Percentiles rank a stretch among this genome's conserved stretches.
phyloP scores from a whole-genome alignment of 2,329 filamentous ascomycete species.

The Epichloe scottii region DNA sequence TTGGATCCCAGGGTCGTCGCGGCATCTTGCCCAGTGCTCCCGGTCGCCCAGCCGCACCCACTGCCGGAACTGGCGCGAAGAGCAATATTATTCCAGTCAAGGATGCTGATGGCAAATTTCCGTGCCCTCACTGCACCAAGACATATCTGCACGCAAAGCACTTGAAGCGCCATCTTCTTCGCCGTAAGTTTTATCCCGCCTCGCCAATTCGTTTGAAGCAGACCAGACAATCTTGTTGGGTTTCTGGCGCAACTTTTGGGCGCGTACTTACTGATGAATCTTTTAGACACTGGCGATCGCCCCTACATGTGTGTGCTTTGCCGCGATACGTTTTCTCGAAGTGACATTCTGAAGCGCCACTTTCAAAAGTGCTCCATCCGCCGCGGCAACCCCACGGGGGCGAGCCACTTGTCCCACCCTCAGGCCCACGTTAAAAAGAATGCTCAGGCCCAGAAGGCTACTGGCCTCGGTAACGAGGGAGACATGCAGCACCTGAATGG shows the following conservation, averaged over 20 bases:
- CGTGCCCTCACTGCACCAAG: conserved; percentile 95
- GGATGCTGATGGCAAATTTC: conserved; percentile 95
- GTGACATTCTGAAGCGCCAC: conserved; percentile 96
- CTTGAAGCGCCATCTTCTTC: conserved; percentile 85
- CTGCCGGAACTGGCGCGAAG: conserved; percentile 59
- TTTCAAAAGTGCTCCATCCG: conserved; percentile 98
- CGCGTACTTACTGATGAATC: conserved; percentile 16
- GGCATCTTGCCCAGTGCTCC: conserved; percentile 87
- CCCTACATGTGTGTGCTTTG: conserved; percentile 98
- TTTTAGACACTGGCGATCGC: conserved; percentile 82
- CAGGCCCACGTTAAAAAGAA: conserved; percentile 80
- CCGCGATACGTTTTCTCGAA: conserved; percentile 94
- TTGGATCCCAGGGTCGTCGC: conserved; percentile 84
- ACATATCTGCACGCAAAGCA: conserved; percentile 97
- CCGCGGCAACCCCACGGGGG: conserved; percentile 87
- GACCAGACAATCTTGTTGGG: not conserved
- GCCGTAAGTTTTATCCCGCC: conserved; percentile 58
- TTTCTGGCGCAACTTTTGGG: conserved; percentile 17
- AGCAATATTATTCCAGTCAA: conserved; percentile 79
- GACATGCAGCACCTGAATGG: conserved; percentile 48
- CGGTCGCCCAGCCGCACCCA: conserved; percentile 66
- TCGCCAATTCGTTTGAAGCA: not conserved
- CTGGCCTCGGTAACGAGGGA: conserved; percentile 39
- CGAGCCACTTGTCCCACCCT: conserved; percentile 86
- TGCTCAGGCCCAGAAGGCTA: conserved; percentile 44